Conservation (phyloP, 306 rosid species). For the Vigna trinervia region DNA sequence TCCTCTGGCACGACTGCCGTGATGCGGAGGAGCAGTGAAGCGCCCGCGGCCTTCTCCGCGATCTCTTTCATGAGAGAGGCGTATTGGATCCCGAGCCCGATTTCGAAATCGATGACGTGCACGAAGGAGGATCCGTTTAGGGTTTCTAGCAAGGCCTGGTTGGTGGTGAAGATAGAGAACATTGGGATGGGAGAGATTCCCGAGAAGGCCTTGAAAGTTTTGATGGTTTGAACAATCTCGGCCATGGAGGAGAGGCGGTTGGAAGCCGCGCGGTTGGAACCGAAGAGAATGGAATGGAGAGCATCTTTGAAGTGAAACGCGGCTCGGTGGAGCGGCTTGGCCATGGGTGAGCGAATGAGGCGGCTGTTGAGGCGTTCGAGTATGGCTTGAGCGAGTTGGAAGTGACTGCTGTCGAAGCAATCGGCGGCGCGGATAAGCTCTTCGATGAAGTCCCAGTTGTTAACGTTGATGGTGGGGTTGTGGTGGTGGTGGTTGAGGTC, state of each 20-base stretch:
- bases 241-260: slow-evolving; percentile 64
- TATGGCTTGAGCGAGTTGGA: slow-evolving; percentile 68
- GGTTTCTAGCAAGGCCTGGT: slow-evolving; percentile 87
- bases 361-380: slow-evolving; percentile 76
- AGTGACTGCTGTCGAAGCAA: slow-evolving; percentile 73
- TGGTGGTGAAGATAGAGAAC: slow-evolving; percentile 84
- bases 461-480: neutral
- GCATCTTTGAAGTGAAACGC: slow-evolving; percentile 87
- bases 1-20: slow-evolving; percentile 82
- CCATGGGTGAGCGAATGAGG: slow-evolving; percentile 49
- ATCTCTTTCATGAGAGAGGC: slow-evolving; percentile 90
- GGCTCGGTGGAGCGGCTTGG: slow-evolving; percentile 71
- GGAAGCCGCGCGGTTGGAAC: slow-evolving; percentile 47
- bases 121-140: slow-evolving; percentile 57
- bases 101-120: slow-evolving; percentile 84
- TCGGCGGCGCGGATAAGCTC: slow-evolving; percentile 78
- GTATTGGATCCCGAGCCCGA: slow-evolving; percentile 83
- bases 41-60: slow-evolving; percentile 55
- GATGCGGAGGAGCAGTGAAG: slow-evolving; percentile 62
- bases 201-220: slow-evolving; percentile 69
- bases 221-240: slow-evolving; percentile 80
- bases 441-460: slow-evolving; percentile 65
- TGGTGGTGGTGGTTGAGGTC: slow-evolving; percentile 45
- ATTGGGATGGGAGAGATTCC: slow-evolving; percentile 79
- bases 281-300: slow-evolving; percentile 67